phyloP scores from a whole-genome alignment of 2,329 filamentous ascomycete genomes.

The Aspergillus texensis region DNA sequence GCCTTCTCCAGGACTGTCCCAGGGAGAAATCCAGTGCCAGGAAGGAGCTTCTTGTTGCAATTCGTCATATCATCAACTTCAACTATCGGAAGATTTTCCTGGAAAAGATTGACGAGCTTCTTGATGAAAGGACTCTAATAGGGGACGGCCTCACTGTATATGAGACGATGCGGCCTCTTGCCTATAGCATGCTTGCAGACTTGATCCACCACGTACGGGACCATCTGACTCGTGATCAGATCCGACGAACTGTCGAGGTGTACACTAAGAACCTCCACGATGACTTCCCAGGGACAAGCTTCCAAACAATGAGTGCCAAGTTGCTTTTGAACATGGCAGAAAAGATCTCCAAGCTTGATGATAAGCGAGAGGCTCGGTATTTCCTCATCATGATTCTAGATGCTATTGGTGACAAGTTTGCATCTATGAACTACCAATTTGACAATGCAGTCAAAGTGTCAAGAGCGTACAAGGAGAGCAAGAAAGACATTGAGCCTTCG shows the following conservation, averaged over 20 bases:
- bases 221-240: constrained; percentile 83
- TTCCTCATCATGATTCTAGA: constrained; percentile 97
- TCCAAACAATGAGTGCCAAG: constrained; percentile 99
- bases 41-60: constrained; percentile 94
- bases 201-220: constrained; percentile 96
- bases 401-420: constrained; percentile 97
- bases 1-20: constrained; percentile 89
- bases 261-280: constrained; percentile 97
- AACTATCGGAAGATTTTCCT: constrained; percentile 96
- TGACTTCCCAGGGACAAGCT: constrained; percentile 94
- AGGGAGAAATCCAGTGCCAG: constrained; percentile 89
- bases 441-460: constrained; percentile 93
- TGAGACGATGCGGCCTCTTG: constrained; percentile 91
- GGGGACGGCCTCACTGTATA: constrained; percentile 96
- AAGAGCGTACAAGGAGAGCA: constrained; percentile 77
- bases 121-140: constrained; percentile 92
- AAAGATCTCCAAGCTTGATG: constrained; percentile 89
- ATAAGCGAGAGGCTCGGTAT: constrained; percentile 92
- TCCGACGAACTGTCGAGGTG: constrained; percentile 92
- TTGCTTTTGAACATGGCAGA: constrained; percentile 97
- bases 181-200: constrained; percentile 98
- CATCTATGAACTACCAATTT: constrained; percentile 96
- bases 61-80: constrained; percentile 98
- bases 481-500: constrained; percentile 65
- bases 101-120: constrained; percentile 87